Evolutionary conservation across 345 rosid species (phyloP).

Genomic region (Erysimum cheiranthoides): DNA sequence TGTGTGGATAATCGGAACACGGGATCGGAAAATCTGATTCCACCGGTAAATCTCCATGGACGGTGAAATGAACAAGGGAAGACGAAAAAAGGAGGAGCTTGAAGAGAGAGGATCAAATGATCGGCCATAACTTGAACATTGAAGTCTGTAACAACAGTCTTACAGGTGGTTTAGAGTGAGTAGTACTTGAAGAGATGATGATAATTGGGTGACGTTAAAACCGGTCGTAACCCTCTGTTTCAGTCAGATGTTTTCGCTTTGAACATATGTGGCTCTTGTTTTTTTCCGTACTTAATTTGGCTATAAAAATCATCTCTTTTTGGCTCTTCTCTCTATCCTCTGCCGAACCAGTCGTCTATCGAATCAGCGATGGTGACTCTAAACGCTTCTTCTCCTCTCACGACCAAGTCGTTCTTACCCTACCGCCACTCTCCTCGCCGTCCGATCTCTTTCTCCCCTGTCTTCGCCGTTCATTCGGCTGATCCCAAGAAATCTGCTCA

Average conservation of each 20-base stretch:
- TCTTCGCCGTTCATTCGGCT: constrained; percentile 64
- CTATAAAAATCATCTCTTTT: constrained; percentile 9
- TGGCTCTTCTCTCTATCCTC: not conserved
- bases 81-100: constrained; percentile 31
- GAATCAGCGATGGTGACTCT: constrained; percentile 47
- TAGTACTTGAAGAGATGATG: constrained; percentile 19
- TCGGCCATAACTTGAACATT: constrained; percentile 44
- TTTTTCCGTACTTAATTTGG: not conserved
- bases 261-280: constrained; percentile 17
- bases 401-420: constrained; percentile 47
- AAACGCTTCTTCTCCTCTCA: constrained; percentile 46
- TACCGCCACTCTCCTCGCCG: constrained; percentile 37
- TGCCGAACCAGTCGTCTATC: constrained; percentile 31
- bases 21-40: constrained; percentile 33
- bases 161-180: constrained; percentile 16
- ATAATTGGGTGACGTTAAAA: constrained; percentile 28
- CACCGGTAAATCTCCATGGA: constrained; percentile 15
- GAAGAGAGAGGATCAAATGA: constrained; percentile 39
- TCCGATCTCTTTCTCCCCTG: constrained; percentile 45
- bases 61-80: constrained; percentile 33
- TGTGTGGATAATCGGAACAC: constrained; percentile 22
- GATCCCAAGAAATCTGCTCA: constrained; percentile 46
- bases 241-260: not conserved
- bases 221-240: constrained; percentile 36
- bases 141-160: constrained; percentile 30